Evolutionary conservation across 352 stramenopile genomes (phyloP), one percentile per base, ranked within the genome.

Genomic region (Pythium volutum): DNA sequence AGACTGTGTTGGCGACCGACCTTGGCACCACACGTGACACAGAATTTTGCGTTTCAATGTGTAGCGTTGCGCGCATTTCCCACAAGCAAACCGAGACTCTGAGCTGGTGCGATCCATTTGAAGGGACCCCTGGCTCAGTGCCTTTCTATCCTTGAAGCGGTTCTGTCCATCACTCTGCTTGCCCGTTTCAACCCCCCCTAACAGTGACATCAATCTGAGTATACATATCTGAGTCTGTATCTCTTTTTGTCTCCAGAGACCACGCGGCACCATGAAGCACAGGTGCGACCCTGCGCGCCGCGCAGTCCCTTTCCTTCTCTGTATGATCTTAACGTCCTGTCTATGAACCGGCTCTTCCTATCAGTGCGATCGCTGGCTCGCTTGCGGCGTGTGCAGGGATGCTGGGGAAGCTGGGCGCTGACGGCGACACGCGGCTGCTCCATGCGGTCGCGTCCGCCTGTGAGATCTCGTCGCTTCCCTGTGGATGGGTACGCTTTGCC

Each of bases 371-470:
- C 42, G 76, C 81, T 26, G 81, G 81, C 0, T 69, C 67, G n/a
- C 65, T 89, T n/a, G 81, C 79, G 2, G 77, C 81, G 1, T 42
- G 74, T 10, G 81, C 76, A 0, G 81, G 81, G 43, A 66, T 86
- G 50, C 51, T 88, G 12, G 81, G 81, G 14, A 91, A 91, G 72
- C 64, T 88, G 14, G 74, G 74, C 12, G 76, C 70, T 12, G 73
- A 80, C 54, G 67, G 67, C 11, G 62, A 76, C 18, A 70, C 70
- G 20, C 65, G 52, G 8, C 29, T 64, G 10, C 50, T 76, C 10
- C 59, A 66, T 25, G 55, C 47, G 12, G n/a, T 73, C n/a, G 31
- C 57, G 4, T n/a, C 52, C 18, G 46, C 50, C 0, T 79, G 72
- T 49, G 26, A 23, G 5, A 29, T 51, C 23, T 65, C 59, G 3